Conservation (phyloP, 768 basidiomycete species). For the Serendipita sp. region DNA sequence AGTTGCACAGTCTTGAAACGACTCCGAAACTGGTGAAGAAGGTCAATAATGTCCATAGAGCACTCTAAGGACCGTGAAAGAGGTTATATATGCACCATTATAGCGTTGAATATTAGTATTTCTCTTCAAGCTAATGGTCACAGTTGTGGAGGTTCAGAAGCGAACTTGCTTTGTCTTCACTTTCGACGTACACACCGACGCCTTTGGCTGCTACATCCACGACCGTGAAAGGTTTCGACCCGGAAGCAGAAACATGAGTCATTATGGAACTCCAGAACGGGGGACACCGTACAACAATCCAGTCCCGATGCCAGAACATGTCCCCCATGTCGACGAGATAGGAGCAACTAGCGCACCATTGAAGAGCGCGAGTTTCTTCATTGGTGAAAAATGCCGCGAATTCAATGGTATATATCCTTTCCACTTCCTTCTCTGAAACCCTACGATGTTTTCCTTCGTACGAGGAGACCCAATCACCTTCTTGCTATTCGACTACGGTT, state of each 20-base stretch:
- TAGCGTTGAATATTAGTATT: background rate
- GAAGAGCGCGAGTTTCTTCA: slow-evolving; percentile 93
- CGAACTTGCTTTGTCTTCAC: background rate
- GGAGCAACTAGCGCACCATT: slow-evolving; percentile 83
- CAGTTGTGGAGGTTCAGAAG: too few relatives aligned
- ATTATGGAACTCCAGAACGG: background rate
- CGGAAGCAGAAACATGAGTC: background rate
- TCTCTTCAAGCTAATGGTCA: background rate
- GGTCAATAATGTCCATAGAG: background rate
- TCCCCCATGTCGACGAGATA: slow-evolving; percentile 75
- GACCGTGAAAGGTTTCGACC: background rate
- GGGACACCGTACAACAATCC: slow-evolving; percentile 37
- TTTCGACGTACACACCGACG: background rate
- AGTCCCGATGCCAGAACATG: slow-evolving; percentile 42
- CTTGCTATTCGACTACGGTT: background rate
- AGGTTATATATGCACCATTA: background rate
- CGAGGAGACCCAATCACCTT: background rate
- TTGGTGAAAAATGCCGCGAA: slow-evolving; percentile 89
- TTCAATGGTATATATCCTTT: slow-evolving; percentile 63
- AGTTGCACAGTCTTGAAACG: background rate
- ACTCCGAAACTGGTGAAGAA: background rate
- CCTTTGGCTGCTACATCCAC: background rate
- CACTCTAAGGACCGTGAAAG: background rate
- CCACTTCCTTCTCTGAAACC: background rate
- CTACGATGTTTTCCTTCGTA: background rate